phyloP scores from a whole-genome alignment of 306 rosid species.

The Casuarina equisetifolia region DNA sequence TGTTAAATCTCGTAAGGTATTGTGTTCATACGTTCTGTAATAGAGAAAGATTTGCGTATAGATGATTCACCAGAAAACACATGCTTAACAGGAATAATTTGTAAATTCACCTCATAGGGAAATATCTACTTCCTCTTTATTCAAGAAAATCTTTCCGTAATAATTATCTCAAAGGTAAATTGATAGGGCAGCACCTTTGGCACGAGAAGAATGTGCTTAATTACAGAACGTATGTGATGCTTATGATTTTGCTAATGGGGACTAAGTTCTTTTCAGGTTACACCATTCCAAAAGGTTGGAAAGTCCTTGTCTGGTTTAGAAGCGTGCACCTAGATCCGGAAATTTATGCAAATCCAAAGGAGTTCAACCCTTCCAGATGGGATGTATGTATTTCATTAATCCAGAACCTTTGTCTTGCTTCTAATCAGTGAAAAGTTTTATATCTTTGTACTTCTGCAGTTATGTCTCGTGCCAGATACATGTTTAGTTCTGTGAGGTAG shows the following conservation, averaged over 20 bases:
- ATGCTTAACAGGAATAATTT: background rate
- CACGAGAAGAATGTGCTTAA: background rate
- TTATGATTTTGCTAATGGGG: conserved; percentile 4
- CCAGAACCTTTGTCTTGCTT: background rate
- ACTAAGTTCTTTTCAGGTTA: conserved; percentile 55
- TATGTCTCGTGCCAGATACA: background rate
- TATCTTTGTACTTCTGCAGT: background rate
- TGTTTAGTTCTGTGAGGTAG: background rate
- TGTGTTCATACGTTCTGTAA: background rate
- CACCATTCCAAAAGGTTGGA: conserved; percentile 85
- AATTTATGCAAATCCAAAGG: conserved; percentile 70
- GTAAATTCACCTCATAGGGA: background rate
- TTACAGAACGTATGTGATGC: background rate
- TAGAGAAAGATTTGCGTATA: background rate
- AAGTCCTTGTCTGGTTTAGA: conserved; percentile 81
- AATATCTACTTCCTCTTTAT: background rate
- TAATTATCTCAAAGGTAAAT: background rate
- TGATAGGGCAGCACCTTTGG: background rate
- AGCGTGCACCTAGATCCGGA: conserved; percentile 78
- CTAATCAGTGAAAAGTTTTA: background rate
- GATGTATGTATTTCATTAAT: conserved; percentile 44
- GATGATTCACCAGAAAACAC: background rate
- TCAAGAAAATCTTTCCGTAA: background rate
- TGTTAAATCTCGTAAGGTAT: background rate
- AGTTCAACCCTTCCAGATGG: conserved; percentile 85